A percentile compares a stretch with the other conserved stretches of the same genome.
phyloP scores from a whole-genome alignment of 2,329 filamentous ascomycete genomes.

The Fusarium praegraminearum region DNA sequence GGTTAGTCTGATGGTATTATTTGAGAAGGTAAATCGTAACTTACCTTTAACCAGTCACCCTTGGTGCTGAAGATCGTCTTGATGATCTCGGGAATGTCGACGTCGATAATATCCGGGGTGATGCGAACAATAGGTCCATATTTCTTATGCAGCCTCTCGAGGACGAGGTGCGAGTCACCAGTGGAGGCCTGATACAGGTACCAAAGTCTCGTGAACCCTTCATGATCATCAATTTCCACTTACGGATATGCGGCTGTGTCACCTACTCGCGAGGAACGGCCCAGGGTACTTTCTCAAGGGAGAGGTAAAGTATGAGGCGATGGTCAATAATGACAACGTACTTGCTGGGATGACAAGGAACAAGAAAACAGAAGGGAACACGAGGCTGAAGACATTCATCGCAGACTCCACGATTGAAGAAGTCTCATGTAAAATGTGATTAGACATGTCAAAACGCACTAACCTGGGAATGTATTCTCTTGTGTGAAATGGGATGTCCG shows the following conservation, averaged over 20 bases:
- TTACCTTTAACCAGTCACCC: constrained; percentile 51
- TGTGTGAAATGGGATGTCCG: too few species aligned
- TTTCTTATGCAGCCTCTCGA: constrained; percentile 52
- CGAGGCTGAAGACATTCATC: neutral
- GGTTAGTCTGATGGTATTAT: too few species aligned
- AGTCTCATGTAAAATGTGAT: too few species aligned
- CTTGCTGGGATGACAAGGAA: constrained; percentile 15
- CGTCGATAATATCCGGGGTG: constrained; percentile 54
- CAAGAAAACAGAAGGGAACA: neutral
- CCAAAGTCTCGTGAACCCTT: constrained; percentile 54
- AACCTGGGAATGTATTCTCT: too few species aligned
- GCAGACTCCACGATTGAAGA: too few species aligned
- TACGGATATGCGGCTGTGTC: too few species aligned
- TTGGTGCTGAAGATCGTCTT: constrained; percentile 54
- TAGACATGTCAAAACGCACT: too few species aligned
- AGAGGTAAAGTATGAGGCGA: constrained; percentile 28
- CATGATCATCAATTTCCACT: neutral
- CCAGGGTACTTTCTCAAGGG: constrained; percentile 51
- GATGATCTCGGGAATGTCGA: constrained; percentile 54
- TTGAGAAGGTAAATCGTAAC: neutral
- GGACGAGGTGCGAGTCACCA: constrained; percentile 48
- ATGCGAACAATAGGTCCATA: constrained; percentile 58
- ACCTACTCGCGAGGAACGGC: constrained; percentile 49
- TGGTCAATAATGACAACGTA: constrained; percentile 21
- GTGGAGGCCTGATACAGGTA: constrained; percentile 49